Conservation (phyloP, 2,329 filamentous ascomycete species). For the Nigrospora osmanthi region DNA sequence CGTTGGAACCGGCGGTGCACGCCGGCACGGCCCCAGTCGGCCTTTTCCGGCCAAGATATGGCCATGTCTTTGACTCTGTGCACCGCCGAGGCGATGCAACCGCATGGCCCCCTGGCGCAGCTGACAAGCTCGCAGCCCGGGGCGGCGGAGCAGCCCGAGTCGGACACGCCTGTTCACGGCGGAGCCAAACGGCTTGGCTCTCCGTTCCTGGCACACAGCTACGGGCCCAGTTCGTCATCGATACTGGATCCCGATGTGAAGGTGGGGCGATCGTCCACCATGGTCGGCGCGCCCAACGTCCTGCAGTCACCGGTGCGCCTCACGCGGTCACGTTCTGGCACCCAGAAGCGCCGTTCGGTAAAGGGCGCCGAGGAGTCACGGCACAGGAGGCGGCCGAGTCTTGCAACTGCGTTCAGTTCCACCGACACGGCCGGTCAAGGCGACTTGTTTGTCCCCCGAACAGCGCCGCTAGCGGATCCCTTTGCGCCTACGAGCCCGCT, state of each 20-base stretch:
- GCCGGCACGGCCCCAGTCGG: constrained; percentile 34
- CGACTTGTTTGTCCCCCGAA: constrained; percentile 5
- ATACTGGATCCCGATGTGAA: constrained; percentile 33
- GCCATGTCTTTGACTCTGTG: constrained; percentile 53
- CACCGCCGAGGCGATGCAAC: constrained; percentile 59
- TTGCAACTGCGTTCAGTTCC: constrained; percentile 33
- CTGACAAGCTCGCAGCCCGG: constrained; percentile 39
- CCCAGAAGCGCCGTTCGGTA: constrained; percentile 46
- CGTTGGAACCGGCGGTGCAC: constrained; percentile 41
- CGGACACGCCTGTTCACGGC: neutral
- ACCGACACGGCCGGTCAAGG: constrained; percentile 2
- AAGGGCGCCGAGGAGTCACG: constrained; percentile 36
- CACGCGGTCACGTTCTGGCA: constrained; percentile 40
- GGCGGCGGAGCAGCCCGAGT: neutral
- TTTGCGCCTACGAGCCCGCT: constrained; percentile 4
- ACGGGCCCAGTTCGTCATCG: constrained; percentile 52
- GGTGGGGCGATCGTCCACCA: constrained; percentile 35
- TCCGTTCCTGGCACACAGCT: constrained; percentile 50
- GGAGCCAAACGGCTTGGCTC: constrained; percentile 35
- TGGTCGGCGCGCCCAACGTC: constrained; percentile 38
- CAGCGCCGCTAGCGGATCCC: constrained; percentile 3
- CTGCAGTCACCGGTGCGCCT: constrained; percentile 48
- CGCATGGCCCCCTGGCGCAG: constrained; percentile 51
- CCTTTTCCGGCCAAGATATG: constrained; percentile 56
- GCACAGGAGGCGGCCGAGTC: constrained; percentile 43